phyloP scores from a whole-genome alignment of 331 rosid species.

The Phaseolus coccineus region DNA sequence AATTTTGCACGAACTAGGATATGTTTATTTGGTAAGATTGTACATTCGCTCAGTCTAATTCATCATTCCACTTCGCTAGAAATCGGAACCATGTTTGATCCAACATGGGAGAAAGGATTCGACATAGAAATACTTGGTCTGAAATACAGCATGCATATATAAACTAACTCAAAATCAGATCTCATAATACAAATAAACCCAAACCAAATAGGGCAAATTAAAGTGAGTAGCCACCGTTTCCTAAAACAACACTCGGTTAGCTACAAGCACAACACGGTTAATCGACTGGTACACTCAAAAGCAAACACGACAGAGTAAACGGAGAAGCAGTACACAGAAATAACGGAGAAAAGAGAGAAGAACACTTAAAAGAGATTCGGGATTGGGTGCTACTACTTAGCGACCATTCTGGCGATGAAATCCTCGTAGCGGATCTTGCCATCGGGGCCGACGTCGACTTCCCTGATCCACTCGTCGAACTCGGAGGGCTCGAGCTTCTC shows the following conservation, averaged over 20 bases:
- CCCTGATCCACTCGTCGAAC: slow-evolving; percentile 99
- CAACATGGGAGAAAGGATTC: slow-evolving; percentile 24
- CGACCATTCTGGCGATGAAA: slow-evolving; percentile 93
- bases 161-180: slow-evolving; percentile 37
- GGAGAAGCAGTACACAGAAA: slow-evolving; percentile 42
- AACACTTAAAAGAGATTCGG: slow-evolving; percentile 29
- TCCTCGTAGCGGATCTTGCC: slow-evolving; percentile 96
- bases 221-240: slow-evolving; percentile 33
- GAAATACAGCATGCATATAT: slow-evolving; percentile 35
- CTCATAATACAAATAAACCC: slow-evolving; percentile 38
- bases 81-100: not conserved
- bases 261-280: slow-evolving; percentile 44
- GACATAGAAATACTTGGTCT: slow-evolving; percentile 24
- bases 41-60: not conserved
- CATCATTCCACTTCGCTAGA: not conserved
- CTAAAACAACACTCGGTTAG: slow-evolving; percentile 46
- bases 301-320: not conserved
- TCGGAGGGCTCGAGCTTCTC: slow-evolving; percentile 97
- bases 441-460: slow-evolving; percentile 88
- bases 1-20: not conserved
- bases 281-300: slow-evolving; percentile 38
- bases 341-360: slow-evolving; percentile 40
- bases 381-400: slow-evolving; percentile 77
- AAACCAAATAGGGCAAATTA: slow-evolving; percentile 21
- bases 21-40: not conserved